Evolutionary conservation across 2,329 filamentous ascomycete genomes (phyloP).

Genomic region (Beauveria brongniartii): DNA sequence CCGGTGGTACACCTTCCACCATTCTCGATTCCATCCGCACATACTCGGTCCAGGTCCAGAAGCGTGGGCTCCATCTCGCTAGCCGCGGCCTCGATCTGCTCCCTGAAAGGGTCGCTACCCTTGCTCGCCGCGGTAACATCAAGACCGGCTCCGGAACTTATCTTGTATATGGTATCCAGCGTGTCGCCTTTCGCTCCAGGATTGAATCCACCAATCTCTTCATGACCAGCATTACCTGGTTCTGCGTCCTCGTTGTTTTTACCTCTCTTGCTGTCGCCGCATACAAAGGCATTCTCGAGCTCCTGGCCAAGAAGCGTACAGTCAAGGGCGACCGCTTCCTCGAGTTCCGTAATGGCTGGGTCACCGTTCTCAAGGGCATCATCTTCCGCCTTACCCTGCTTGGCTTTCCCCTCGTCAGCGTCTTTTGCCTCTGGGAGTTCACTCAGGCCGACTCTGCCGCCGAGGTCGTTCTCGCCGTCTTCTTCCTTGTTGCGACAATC

Average conservation of each 20-base stretch:
- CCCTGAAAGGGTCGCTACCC: constrained; percentile 32
- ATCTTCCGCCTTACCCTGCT: constrained; percentile 85
- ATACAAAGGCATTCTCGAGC: constrained; percentile 77
- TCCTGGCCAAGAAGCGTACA: constrained; percentile 63
- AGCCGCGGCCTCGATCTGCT: constrained; percentile 48
- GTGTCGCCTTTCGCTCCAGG: constrained; percentile 74
- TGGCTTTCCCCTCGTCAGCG: constrained; percentile 83
- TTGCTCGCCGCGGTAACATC: constrained; percentile 49
- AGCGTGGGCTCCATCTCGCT: constrained; percentile 36
- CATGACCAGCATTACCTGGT: constrained; percentile 84
- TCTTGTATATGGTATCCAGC: constrained; percentile 72
- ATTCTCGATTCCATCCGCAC: constrained; percentile 66
- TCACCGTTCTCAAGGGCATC: constrained; percentile 85
- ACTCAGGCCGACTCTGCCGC: constrained; percentile 78
- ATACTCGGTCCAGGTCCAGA: constrained; percentile 79
- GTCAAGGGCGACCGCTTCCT: constrained; percentile 81
- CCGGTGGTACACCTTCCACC: constrained; percentile 75
- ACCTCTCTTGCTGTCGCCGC: constrained; percentile 63
- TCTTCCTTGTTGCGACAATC: constrained; percentile 78
- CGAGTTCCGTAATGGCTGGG: constrained; percentile 93
- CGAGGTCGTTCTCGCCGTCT: constrained; percentile 76
- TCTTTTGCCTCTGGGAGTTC: constrained; percentile 90
- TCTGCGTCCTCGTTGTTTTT: constrained; percentile 72
- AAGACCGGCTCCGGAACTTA: constrained; percentile 47
- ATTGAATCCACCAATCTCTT: constrained; percentile 93